These are phyloP conservation scores for Dactylis glomerata DNA, from an alignment of 176 grass and related monocot genomes.

Conservation along the genomic window DNA sequence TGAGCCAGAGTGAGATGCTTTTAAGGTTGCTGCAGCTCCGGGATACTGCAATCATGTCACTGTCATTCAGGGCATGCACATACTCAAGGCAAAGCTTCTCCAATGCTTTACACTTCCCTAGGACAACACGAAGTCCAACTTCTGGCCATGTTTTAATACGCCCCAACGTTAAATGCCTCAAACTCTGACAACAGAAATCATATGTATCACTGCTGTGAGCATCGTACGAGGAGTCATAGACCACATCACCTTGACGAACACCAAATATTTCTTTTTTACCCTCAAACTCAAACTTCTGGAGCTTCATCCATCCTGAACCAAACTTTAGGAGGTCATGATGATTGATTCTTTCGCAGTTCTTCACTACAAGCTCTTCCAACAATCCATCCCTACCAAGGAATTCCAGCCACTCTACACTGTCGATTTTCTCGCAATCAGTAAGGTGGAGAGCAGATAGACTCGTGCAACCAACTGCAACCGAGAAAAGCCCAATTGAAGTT, in stretches of 20 bases:
- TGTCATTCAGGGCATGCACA: background rate
- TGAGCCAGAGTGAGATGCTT: background rate
- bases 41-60: background rate
- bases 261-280: background rate
- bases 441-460: too few relatives aligned
- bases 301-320: constrained; percentile 9
- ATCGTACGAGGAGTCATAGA: background rate
- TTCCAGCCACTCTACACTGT: too few relatives aligned
- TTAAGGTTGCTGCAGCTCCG: background rate
- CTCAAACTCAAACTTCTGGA: constrained; percentile 7
- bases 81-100: background rate
- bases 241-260: background rate
- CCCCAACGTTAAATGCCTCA: background rate
- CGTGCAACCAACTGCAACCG: background rate
- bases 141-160: background rate
- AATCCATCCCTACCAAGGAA: too few relatives aligned
- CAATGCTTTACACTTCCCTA: constrained; percentile 3
- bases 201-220: background rate
- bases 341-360: background rate
- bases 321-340: background rate
- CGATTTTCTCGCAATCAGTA: too few relatives aligned
- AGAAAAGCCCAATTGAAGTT: too few relatives aligned
- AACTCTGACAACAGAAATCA: background rate
- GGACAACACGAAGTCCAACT: background rate
- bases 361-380: constrained; percentile 1